Conservation (phyloP, 116 monocot species). For the Cymodocea nodosa region DNA sequence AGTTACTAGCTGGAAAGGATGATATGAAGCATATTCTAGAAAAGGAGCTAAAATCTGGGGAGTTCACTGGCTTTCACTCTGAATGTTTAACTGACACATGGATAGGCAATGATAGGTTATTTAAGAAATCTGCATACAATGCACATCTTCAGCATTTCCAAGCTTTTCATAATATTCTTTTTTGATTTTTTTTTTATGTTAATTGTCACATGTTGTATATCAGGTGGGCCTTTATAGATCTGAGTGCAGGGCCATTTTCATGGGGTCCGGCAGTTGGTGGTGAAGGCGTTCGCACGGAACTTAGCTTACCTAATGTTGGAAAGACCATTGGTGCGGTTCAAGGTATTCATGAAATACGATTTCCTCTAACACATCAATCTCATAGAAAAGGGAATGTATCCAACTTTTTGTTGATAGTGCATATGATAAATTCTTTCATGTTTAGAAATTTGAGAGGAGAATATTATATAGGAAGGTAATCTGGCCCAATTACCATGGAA, state of each 20-base stretch:
- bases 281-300: constrained; percentile 94
- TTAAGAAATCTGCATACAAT: neutral
- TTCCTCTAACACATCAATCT: neutral
- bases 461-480: too few species aligned
- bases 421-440: too few species aligned
- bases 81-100: constrained; percentile 95
- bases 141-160: neutral
- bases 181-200: neutral
- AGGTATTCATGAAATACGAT: neutral
- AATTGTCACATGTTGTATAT: constrained; percentile 7
- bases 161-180: neutral
- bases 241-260: constrained; percentile 92
- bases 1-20: constrained; percentile 76
- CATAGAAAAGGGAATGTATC: neutral
- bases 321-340: constrained; percentile 79
- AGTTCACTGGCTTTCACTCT: constrained; percentile 52
- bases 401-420: neutral
- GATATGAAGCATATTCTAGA: constrained; percentile 36
- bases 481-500: too few species aligned
- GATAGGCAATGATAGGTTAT: constrained; percentile 77
- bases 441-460: too few species aligned
- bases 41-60: constrained; percentile 64
- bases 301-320: constrained; percentile 80
- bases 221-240: constrained; percentile 98
- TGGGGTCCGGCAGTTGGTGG: constrained; percentile 99